A percentile compares a stretch with the other conserved stretches of the same genome.
Evolutionary conservation across 805 yeast species (phyloP).

Genomic region (Candida wancherniae): DNA sequence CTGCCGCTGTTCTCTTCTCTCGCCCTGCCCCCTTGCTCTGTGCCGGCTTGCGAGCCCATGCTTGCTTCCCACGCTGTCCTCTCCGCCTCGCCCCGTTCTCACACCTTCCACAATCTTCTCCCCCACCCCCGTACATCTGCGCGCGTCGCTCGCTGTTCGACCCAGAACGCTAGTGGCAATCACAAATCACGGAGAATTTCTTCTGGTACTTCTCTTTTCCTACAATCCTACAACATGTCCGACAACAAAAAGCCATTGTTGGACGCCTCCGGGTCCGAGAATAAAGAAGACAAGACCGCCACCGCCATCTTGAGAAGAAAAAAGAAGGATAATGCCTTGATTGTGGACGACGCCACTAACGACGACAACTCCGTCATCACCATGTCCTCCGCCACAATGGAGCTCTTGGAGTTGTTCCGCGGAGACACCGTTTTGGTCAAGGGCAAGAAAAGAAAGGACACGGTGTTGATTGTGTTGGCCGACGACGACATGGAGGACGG

Average conservation of each 20-base stretch:
- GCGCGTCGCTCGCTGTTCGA: slow-evolving; percentile 1
- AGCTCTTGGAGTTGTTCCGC: slow-evolving; percentile 85
- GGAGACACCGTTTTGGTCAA: slow-evolving; percentile 97
- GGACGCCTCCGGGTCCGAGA: slow-evolving; percentile 61
- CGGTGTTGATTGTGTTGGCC: slow-evolving; percentile 90
- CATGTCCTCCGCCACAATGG: slow-evolving; percentile 94
- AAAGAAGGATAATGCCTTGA: slow-evolving; percentile 93
- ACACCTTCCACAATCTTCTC: slow-evolving; percentile 8
- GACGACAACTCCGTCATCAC: slow-evolving; percentile 97
- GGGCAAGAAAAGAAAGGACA: slow-evolving; percentile 97
- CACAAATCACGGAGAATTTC: slow-evolving; percentile 1
- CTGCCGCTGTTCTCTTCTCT: too few species aligned
- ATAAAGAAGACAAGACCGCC: slow-evolving; percentile 70
- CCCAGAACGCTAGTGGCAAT: slow-evolving; percentile 4
- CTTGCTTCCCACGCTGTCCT: too few species aligned
- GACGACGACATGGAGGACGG: slow-evolving; percentile 98
- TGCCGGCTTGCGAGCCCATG: too few species aligned
- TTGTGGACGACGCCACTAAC: slow-evolving; percentile 94
- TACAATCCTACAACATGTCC: slow-evolving; percentile 13
- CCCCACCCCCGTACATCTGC: slow-evolving; percentile 9
- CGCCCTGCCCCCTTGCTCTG: too few species aligned
- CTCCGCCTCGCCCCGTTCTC: slow-evolving; percentile 2
- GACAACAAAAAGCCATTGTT: slow-evolving; percentile 35
- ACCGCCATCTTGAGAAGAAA: slow-evolving; percentile 96
- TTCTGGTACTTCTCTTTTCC: too few species aligned